Base-by-base conservation (phyloP, 2,329 filamentous ascomycete genomes). In the Phialophora macrospora region DNA sequence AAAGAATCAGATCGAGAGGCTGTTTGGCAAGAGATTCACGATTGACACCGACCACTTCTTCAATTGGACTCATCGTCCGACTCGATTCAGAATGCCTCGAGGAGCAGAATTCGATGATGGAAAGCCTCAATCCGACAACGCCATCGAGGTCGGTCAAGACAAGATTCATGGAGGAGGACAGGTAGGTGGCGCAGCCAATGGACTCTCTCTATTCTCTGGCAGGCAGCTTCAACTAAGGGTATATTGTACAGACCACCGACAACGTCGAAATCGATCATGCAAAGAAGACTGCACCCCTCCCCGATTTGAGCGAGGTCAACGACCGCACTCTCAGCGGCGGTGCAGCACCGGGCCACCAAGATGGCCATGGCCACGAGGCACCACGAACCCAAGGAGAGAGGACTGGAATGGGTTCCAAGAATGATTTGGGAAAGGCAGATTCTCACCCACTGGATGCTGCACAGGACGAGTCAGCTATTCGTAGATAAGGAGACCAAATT, bases 51-150 rank as follows among this genome's bases (percentile, higher is more conserved):
- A 52, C 3, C 26, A 52, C 48, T 52, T 52, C 48, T 52, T 52
- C 48, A 52, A 28, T 3, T 52, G 48, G 48, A 26, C 48, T 52
- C 48, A 11, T 22, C 48, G 14, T 22, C 44, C 24, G 24, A 24
- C 51, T 60, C 46, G 30, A 9, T 8, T 26, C 30, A 7, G 24
- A 26, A 79, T 80, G 78, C 74, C 75, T 72, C 78, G 78, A 72
- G 77, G 78, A 70, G 76, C 76, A 55, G 74, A 79, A 26, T 79
- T 72, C 72, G 67, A 60, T 46, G 73, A 78, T 70, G 74, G 73
- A 58, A n/a, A 76, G 59, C 73, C 73, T 59, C 77, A 77, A 61
- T 75, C 74, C 70, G 76, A 80, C 71, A 80, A 79, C 73, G 64
- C 78, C 54, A 75, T 80, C 44, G 75, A 77, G 26, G 68, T 70